phyloP scores from a whole-genome alignment of 2,329 filamentous ascomycete genomes.

The Xenoacremonium recifei region DNA sequence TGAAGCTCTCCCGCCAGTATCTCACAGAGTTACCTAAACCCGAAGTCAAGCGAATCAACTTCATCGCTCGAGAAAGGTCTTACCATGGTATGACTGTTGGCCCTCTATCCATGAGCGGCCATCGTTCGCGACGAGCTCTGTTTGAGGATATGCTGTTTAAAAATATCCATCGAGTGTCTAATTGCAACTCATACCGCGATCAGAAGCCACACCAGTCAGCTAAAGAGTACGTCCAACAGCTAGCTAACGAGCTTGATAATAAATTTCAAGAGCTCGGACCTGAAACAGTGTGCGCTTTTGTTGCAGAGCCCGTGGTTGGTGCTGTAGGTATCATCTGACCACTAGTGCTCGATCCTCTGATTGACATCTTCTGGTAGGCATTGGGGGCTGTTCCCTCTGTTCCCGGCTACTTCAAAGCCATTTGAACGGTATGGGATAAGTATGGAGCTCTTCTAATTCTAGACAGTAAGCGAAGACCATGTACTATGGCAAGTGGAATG shows the following conservation, averaged over 20 bases:
- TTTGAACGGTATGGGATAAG: conserved; percentile 52
- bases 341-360: conserved; percentile 23
- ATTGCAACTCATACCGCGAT: conserved; percentile 16
- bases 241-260: conserved; percentile 60
- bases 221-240: conserved; percentile 16
- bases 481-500: background rate
- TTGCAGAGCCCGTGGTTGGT: conserved; percentile 71
- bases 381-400: conserved; percentile 2
- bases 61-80: conserved; percentile 66
- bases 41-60: conserved; percentile 56
- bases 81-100: conserved; percentile 74
- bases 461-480: conserved; percentile 30
- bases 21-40: conserved; percentile 39
- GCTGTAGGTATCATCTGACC: conserved; percentile 43
- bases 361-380: background rate
- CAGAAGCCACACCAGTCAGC: conserved; percentile 27
- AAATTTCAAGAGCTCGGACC: conserved; percentile 65
- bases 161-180: conserved; percentile 21
- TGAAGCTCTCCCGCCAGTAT: conserved; percentile 48
- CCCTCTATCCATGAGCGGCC: conserved; percentile 54
- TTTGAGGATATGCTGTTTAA: conserved; percentile 21
- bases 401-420: conserved; percentile 51
- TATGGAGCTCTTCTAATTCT: conserved; percentile 55
- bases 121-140: conserved; percentile 15
- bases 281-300: conserved; percentile 66